Evolutionary conservation across 106 monocot species (phyloP), one percentile per base, ranked within the genome.

Genomic region (Dendrobium catenatum): DNA sequence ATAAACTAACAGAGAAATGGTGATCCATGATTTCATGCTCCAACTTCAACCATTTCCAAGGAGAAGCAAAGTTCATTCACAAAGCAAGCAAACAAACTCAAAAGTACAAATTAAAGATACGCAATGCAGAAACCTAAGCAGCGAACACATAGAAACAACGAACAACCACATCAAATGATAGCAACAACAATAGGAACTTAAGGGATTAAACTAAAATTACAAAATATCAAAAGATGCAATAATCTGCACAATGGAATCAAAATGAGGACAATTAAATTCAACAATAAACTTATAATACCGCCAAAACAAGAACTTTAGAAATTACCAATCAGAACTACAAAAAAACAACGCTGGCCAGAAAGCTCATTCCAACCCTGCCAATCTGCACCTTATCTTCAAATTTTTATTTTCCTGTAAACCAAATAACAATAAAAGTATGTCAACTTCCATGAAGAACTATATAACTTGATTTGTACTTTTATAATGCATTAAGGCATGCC

Each of bases 351-450:
- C 70, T 11, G 13, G 13, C 49, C 76, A 76, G 42, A 74, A 76
- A 51, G 20, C 76, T 76, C 70, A 76, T 76, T 76, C 76, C 49
- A 76, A 49, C 48, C 76, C 76, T 11, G 76, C 76, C 27, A 76
- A 24, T 76, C 76, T 76, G 76, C 76, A 49, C 42, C 76, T 76
- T 19, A 76, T 20, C 76, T 76, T 76, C 76, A 49, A 76, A 76
- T 76, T 76, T 49, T 49, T 76, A 76, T 76, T 76, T 76, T 76
- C 76, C 76, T 76, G 76, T 27, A 9, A 48, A 76, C n/a, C 42
- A 74, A 43, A 74, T 4, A 44, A 74, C 1, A 44, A 42, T 9
- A 74, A 6, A 74, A 72, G 74, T 43, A 42, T 42, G 41, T 72
- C 40, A 72, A 27, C 64, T 24, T 66, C 40, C 70, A 70, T 70